A percentile compares a stretch with the other conserved stretches of the same genome.
These are phyloP conservation scores for Kurtzmaniella quercitrusa DNA, from an alignment of 1,139 yeast genomes.

Conservation along the genomic window DNA sequence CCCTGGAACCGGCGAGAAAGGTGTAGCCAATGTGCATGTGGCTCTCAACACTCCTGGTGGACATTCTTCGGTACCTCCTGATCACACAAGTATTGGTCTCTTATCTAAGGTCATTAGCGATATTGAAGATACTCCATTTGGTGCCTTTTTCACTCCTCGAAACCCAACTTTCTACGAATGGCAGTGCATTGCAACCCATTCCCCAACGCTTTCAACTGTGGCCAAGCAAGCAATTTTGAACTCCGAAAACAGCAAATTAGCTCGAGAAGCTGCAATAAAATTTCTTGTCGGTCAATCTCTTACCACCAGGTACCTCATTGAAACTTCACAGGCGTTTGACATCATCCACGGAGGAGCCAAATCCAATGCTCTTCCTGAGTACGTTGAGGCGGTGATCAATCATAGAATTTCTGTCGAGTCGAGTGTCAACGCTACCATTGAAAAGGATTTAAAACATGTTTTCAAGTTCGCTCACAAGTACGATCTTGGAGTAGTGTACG, in stretches of 20 bases:
- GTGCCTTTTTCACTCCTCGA: conserved; percentile 26
- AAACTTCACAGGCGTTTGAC: conserved; percentile 33
- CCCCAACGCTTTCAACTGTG: conserved; percentile 16
- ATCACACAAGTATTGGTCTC: conserved; percentile 41
- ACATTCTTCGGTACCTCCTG: conserved; percentile 42
- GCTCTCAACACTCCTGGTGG: conserved; percentile 41
- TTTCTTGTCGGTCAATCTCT: conserved; percentile 12
- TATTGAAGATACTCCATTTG: conserved; percentile 30
- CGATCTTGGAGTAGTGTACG: conserved; percentile 33
- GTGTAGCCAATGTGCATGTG: conserved; percentile 27
- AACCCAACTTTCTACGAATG: conserved; percentile 38
- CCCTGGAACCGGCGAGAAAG: conserved; percentile 48
- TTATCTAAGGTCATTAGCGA: conserved; percentile 30
- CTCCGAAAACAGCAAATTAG: conserved; percentile 20
- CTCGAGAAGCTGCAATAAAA: conserved; percentile 21
- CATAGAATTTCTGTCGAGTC: conserved; percentile 31
- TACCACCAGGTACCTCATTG: conserved; percentile 20
- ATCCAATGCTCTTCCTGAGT: conserved; percentile 34
- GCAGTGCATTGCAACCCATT: conserved; percentile 37
- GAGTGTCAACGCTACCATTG: conserved; percentile 18
- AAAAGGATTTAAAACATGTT: conserved; percentile 20
- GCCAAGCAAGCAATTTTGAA: conserved; percentile 21
- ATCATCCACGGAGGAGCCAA: conserved; percentile 32
- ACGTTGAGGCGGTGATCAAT: conserved; percentile 23
- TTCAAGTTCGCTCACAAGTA: conserved; percentile 24